Base-by-base conservation (phyloP, 805 yeast genomes). In the Yarrowia bubula region DNA sequence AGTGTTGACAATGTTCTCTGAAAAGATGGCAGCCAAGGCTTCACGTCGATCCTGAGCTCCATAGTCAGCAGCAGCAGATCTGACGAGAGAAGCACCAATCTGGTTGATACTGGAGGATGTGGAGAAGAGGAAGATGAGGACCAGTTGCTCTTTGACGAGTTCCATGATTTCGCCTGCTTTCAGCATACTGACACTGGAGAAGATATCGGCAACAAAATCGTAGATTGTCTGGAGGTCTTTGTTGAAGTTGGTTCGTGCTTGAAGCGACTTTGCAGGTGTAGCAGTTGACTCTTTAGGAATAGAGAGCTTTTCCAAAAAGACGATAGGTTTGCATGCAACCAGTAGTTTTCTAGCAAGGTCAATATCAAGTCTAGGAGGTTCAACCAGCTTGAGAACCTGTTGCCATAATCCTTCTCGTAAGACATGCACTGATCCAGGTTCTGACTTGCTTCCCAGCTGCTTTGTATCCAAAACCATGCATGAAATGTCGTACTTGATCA, bases 21-120 rank as follows among this genome's bases (percentile, higher is more conserved):
- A 74, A 31, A 92, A 75, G 41, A 86, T 72, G 4, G 80, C 81
- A 53, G 80, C 83, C n/a, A 90, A 79, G 39, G 92, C 90, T 73
- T 89, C 96, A 39, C 84, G 76, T 70, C 97, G 82, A 15, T 92
- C 97, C 65, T 84, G 86, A 13, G 86, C 89, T 73, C 91, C 96
- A 73, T 83, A 88, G 38, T 55, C 61, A 5, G 61, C 47, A 14
- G 61, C 61, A 0, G 57, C 57, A 15, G 44, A 32, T 47, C 57
- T 28, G 11, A 61, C 46, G 1, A 61, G 15, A 47, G 65, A 46
- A 13, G 57, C 47, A 47, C 51, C 64, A 22, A 22, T 33, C 51
- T 43, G 51, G 51, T 58, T 58, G 50, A 58, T 43, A 22, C 35
- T 28, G 38, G 32, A 2, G 2, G 50, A 43, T 7, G 50, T 43